Base-by-base conservation (phyloP, 192 early-diverging fungal genomes). In the Geosiphon pyriformis region DNA sequence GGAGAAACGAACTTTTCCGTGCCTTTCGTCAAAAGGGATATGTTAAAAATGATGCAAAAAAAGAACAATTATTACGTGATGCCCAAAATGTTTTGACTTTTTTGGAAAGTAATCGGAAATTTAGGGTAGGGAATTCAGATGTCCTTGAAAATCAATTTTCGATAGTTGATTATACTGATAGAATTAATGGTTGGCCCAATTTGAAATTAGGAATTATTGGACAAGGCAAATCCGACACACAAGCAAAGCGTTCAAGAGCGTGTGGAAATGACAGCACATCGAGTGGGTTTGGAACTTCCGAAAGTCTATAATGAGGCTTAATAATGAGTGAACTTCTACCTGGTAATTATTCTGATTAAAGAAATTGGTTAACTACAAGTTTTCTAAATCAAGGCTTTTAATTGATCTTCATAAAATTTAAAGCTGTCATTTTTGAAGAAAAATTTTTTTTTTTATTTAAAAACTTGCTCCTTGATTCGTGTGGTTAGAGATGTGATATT, bases 71-170 rank as follows among this genome's bases (percentile, higher is more conserved):
- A 15, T 10, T 42, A 42, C 37, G 37, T 42, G 37, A 42, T 42
- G 52, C 52, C 7, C 8, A 54, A 20, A 20, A 54, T 26, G 52
- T 54, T 6, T 6, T 54, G 52, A 54, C 52, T 23, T 54, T 54
- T 54, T 26, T 54, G 20, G 20, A 54, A 26, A 54, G 52, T 54
- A 54, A n/a, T 12, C 52, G 52, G 20, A 42, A 42, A 42, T 42
- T 10, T 42, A 15, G 37, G 37, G 37, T 42, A 42, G n/a, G n/a
- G n/a, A 10, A 42, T 42, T 42, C 15, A 26, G 17, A 46, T 46
- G 2, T 20, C 59, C 15, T 56, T 56, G 54, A 10, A 27, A 10
- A 10, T 10, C 15, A 56, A 10, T 10, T 17, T 10, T 32, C 54
- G 15, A 6, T 10, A 42, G 15, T 42, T 42, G 7, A 42, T 42